A percentile compares a stretch with the other conserved stretches of the same genome.
These are phyloP conservation scores for Phytophthora meadii DNA, from an alignment of 352 stramenopile genomes.

Conservation along the genomic window DNA sequence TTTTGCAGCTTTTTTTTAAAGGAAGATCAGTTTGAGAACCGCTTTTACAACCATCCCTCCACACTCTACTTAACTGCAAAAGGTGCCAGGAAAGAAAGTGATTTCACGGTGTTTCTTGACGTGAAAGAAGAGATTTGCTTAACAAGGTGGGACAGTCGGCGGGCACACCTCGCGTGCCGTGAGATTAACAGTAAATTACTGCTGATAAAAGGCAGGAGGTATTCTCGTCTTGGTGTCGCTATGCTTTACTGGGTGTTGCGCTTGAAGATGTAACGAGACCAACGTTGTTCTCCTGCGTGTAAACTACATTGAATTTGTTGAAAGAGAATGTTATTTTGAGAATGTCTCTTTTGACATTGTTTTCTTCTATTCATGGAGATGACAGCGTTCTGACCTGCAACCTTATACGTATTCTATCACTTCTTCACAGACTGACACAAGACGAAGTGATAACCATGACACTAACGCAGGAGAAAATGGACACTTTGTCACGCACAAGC, in stretches of 20 bases:
- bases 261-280: neutral
- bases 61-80: no score
- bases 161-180: neutral
- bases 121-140: neutral
- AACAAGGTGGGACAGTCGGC: constrained; percentile 2
- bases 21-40: no score
- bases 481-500: constrained; percentile 12
- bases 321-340: neutral
- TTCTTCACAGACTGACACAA: neutral
- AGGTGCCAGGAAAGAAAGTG: constrained; percentile 1
- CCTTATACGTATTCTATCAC: neutral
- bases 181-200: no score
- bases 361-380: neutral
- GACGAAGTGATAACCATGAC: neutral
- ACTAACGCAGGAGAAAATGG: constrained; percentile 17
- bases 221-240: no score
- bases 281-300: no score
- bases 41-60: no score
- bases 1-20: no score
- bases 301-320: no score
- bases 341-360: neutral
- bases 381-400: neutral
- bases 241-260: no score
- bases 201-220: no score
- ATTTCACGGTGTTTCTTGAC: neutral